Evolutionary conservation across 2,329 filamentous ascomycete species (phyloP).

Genomic region (Calonectria henricotiae): DNA sequence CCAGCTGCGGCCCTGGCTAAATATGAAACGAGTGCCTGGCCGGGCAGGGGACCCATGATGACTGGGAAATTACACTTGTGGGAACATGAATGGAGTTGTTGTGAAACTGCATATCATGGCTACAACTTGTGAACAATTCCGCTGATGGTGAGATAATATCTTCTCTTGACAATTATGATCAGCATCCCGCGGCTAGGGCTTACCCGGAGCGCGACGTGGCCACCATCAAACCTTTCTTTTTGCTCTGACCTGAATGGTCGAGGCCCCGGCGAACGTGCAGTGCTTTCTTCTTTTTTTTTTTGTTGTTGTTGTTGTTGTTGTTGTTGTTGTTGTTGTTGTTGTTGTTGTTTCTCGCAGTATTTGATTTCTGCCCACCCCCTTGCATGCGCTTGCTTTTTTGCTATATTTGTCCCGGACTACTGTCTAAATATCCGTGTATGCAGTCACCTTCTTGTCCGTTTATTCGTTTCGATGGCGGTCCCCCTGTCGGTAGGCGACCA

Average conservation of each 20-base stretch:
- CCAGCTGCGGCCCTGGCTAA: conserved; percentile 32
- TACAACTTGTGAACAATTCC: conserved; percentile 27
- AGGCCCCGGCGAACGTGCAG: not conserved
- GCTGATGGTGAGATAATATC: not conserved
- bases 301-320: not conserved
- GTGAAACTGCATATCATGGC: conserved; percentile 35
- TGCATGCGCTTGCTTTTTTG: conserved; percentile 4
- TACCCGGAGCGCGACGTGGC: conserved; percentile 1
- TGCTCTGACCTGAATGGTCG: not conserved
- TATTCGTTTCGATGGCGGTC: not conserved
- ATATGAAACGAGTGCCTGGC: conserved; percentile 47
- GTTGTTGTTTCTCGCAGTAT: not conserved
- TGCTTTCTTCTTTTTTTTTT: not conserved
- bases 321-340: not conserved
- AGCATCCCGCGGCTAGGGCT: not conserved
- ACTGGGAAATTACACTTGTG: conserved; percentile 51
- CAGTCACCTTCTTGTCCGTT: not conserved
- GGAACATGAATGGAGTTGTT: conserved; percentile 44
- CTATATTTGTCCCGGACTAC: conserved; percentile 3
- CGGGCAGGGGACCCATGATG: conserved; percentile 45
- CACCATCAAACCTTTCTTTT: conserved; percentile 5
- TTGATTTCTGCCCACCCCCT: not conserved
- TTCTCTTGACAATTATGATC: conserved; percentile 6
- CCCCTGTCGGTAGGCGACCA: conserved; percentile 1
- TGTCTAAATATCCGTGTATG: not conserved